Conservation (phyloP, 192 early-diverging fungal genomes). For the Chytriomyces hyalinus region DNA sequence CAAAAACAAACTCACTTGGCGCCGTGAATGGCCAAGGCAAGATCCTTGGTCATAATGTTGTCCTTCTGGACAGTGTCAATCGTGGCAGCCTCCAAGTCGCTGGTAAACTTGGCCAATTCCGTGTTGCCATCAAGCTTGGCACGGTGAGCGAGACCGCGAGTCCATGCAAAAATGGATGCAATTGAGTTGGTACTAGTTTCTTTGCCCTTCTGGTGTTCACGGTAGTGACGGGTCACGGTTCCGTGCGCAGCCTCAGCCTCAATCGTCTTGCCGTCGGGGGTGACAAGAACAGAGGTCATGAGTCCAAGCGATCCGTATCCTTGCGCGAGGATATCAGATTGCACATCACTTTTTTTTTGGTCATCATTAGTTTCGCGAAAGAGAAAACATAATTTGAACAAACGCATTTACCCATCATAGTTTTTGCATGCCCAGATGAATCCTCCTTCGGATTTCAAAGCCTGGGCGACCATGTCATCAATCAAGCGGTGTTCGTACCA, state of each 20-base stretch:
- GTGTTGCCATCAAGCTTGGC: constrained; percentile 89
- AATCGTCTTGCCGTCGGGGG: constrained; percentile 88
- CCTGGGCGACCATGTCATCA: constrained; percentile 97
- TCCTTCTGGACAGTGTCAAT: constrained; percentile 84
- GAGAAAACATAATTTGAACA: constrained; percentile 18
- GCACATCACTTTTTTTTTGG: constrained; percentile 76
- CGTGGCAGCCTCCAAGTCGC: constrained; percentile 85
- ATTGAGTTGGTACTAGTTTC: constrained; percentile 96
- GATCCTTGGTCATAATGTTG: constrained; percentile 96
- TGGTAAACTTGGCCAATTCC: constrained; percentile 74
- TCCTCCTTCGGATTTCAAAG: constrained; percentile 90
- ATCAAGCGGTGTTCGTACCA: constrained; percentile 99
- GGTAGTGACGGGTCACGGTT: constrained; percentile 92
- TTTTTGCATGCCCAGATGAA: constrained; percentile 96
- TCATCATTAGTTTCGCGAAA: constrained; percentile 1
- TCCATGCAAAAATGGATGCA: constrained; percentile 90
- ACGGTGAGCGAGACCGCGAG: constrained; percentile 91
- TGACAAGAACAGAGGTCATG: constrained; percentile 95
- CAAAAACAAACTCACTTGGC: constrained; percentile 51
- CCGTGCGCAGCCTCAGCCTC: constrained; percentile 98
- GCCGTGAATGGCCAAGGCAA: constrained; percentile 94
- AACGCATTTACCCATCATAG: constrained; percentile 65
- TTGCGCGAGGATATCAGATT: constrained; percentile 96
- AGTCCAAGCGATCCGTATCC: constrained; percentile 90
- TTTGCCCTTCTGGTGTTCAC: constrained; percentile 93